A percentile compares a stretch with the other conserved stretches of the same genome.
phyloP scores from a whole-genome alignment of 2,329 filamentous ascomycete genomes.

The Fusarium buxicola region DNA sequence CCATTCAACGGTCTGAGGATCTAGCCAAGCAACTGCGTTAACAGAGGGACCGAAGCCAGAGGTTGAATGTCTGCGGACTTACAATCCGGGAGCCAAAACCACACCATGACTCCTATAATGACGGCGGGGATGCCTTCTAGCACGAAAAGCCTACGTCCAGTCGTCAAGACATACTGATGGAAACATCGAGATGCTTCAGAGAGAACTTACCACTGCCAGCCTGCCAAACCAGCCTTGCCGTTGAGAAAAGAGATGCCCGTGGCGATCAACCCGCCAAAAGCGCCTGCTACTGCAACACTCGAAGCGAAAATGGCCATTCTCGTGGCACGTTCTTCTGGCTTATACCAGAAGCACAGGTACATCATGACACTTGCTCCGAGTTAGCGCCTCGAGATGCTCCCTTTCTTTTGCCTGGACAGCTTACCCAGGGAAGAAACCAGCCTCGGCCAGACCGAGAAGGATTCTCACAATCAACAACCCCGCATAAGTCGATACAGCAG shows the following conservation, averaged over 20 bases:
- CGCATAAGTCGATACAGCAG: slow-evolving; percentile 59
- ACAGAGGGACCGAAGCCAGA: fast-evolving
- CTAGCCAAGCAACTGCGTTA: background rate
- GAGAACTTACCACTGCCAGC: slow-evolving; percentile 60
- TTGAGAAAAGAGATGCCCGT: slow-evolving; percentile 60
- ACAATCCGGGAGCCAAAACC: slow-evolving; percentile 50
- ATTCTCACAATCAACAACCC: slow-evolving; percentile 61
- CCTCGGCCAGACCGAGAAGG: slow-evolving; percentile 64
- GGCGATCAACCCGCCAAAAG: slow-evolving; percentile 71
- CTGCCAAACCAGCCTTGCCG: slow-evolving; percentile 59
- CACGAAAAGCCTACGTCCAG: slow-evolving; percentile 67
- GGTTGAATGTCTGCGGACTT: background rate
- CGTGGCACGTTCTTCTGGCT: slow-evolving; percentile 67
- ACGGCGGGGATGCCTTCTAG: slow-evolving; percentile 55
- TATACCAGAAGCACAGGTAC: slow-evolving; percentile 73
- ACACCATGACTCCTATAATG: slow-evolving; percentile 48
- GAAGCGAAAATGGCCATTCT: slow-evolving; percentile 70
- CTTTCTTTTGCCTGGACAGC: background rate
- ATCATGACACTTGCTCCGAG: slow-evolving; percentile 56
- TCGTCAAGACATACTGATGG: background rate
- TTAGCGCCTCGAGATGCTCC: slow-evolving; percentile 3
- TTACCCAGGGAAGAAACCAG: slow-evolving; percentile 61
- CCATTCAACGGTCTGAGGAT: slow-evolving; percentile 50
- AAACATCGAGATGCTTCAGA: fast-evolving
- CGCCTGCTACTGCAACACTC: slow-evolving; percentile 67